Evolutionary conservation across 2,329 filamentous ascomycete genomes (phyloP), one percentile per base, ranked within the genome.

Genomic region (Aspergillus brunneoviolaceus): DNA sequence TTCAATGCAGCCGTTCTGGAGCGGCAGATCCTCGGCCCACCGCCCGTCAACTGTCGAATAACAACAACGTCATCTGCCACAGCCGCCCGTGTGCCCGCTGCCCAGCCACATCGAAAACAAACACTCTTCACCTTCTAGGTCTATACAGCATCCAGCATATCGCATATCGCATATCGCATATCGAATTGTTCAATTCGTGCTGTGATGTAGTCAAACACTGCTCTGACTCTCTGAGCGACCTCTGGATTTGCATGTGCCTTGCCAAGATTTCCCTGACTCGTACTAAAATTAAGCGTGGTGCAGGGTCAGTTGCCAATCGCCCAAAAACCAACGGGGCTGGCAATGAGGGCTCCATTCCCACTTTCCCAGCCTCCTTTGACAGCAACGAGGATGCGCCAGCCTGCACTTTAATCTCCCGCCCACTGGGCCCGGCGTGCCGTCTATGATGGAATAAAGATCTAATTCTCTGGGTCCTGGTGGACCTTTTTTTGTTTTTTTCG

Each of bases 351-450:
- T 54, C 49, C 29, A 58, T 52, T 29, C 27, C 27, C 27, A 29
- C 27, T 29, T 29, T 51, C 62, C 65, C 65, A 67, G 65, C 65
- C 65, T 67, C 65, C 65, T 61, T 65, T 63, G 60, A 60, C 53
- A 58, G 60, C 64, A 48, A 60, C 51, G 47, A 60, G 58, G 62
- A 60, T 63, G 58, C 59, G 56, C 63, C 65, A 66, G 59, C 62
- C 65, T 65, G 58, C 61, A 58, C 56, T 58, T 58, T 57, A 60
- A 53, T 55, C 57, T 52, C 33, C 47, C 53, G n/a, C 47, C 57
- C 39, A 67, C 39, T 61, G 60, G 62, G 62, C 54, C 60, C 55
- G 7, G 31, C 39, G 25, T 51, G 61, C 55, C 58, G 63, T 64
- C 58, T 53, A 66, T 62, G 63, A 67, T 61, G 61, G 55, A 58